A percentile compares a stretch with the other conserved stretches of the same genome.
Conservation (phyloP, 1,139 yeast genomes). For the Yamadazyma kanchanaburiensis region DNA sequence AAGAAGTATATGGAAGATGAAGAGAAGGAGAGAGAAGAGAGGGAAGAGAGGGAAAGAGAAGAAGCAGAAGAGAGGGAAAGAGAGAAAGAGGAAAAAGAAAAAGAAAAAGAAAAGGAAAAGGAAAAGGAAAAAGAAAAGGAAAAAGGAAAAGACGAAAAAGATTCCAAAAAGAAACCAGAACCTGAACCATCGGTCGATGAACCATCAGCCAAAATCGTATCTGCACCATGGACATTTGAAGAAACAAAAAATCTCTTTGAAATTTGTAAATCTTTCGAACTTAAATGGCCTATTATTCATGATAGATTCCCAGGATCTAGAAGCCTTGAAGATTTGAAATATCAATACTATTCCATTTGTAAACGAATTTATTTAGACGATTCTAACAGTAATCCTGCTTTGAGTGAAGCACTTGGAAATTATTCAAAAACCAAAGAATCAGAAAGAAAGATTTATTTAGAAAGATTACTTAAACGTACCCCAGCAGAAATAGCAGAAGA, state of each 20-base stretch:
- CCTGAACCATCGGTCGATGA: slow-evolving; percentile 2
- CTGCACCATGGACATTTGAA: slow-evolving; percentile 60
- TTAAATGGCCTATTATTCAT: slow-evolving; percentile 81
- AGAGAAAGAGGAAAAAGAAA: slow-evolving; percentile 10
- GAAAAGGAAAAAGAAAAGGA: slow-evolving; percentile 4
- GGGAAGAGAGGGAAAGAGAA: slow-evolving; percentile 17
- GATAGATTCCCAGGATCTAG: slow-evolving; percentile 63
- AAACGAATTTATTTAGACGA: slow-evolving; percentile 43
- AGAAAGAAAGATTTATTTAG: slow-evolving; percentile 77
- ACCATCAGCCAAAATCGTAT: slow-evolving; percentile 4
- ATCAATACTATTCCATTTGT: slow-evolving; percentile 61
- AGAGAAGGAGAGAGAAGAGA: slow-evolving; percentile 22
- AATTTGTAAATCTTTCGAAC: slow-evolving; percentile 67
- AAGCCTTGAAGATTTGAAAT: slow-evolving; percentile 75
- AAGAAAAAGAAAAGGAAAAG: slow-evolving; percentile 7
- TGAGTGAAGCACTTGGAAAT: slow-evolving; percentile 48
- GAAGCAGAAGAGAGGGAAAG: slow-evolving; percentile 11
- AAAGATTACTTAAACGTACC: slow-evolving; percentile 71
- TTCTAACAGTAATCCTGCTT: slow-evolving; percentile 41
- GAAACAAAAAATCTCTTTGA: slow-evolving; percentile 79
- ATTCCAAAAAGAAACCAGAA: slow-evolving; percentile 4
- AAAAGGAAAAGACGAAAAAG: slow-evolving; percentile 4
- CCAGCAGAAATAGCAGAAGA: slow-evolving; percentile 99
- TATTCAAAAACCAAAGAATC: slow-evolving; percentile 68
- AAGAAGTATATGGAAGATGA: slow-evolving; percentile 43